Base-by-base conservation (phyloP, 1,139 yeast species). In the Saccharomyces hybrid region DNA sequence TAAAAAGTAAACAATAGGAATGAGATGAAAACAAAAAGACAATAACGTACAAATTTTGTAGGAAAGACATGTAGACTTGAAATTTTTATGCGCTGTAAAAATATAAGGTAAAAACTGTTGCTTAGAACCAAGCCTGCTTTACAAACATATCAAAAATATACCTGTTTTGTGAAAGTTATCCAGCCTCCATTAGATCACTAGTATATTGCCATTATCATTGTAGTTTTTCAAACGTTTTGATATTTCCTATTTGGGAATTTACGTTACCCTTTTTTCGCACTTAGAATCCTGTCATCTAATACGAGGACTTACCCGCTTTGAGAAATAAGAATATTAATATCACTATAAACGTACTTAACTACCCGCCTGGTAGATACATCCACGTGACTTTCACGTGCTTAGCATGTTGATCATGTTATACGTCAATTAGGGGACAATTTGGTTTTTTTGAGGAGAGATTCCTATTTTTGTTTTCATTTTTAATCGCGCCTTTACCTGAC, bases 11-110 rank as follows among this genome's bases (percentile, higher is more conserved):
- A 47, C 49, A 42, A 47, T 38, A 28, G 34, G 34, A 20, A 23
- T 23, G 25, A 47, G 11, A 47, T 14, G 27, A n/a, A 6, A 11
- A 44, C 26, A 34, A 32, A 32, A 28, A 28, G 25, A 23, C 38
- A 32, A 6, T 5, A 47, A 60, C 66, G 54, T 64, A 63, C 67
- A 66, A 65, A 51, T 65, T 66, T 50, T 66, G 70, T 48, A 67
- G 53, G 55, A 67, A 64, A 2, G 69, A 63, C 70, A 64, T 65
- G 16, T 50, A 5, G 3, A 2, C 8, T 32, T n/a, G 38, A 32
- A 32, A 13, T 53, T 34, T 26, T 49, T 32, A 4, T 31, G 9
- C 23, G 23, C 23, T 4, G 20, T 38, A 28, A 28, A 28, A 28
- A 25, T 5, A 20, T 26, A 30, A 23, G 27, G 23, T 20, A 20